These are phyloP conservation scores for Aspergillus cristatus DNA, from an alignment of 495 filamentous ascomycete genomes.

Conservation along the genomic window DNA sequence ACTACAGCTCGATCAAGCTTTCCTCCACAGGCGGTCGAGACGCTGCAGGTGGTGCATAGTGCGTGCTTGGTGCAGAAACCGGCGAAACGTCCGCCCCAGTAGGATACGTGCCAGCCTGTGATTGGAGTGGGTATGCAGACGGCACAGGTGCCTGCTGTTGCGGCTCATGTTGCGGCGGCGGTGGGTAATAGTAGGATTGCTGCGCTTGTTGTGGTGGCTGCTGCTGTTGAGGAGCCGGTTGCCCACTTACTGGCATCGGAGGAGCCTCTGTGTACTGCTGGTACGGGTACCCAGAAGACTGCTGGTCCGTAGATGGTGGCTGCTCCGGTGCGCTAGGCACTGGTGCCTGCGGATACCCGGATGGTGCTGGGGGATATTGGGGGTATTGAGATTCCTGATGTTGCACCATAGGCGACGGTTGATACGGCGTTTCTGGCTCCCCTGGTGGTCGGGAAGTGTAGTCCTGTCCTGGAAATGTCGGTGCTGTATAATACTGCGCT, in stretches of 20 bases:
- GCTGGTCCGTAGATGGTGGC: conserved; percentile 17
- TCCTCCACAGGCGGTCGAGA: conserved; percentile 64
- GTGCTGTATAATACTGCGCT: conserved; percentile 23
- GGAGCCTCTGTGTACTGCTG: conserved; percentile 17
- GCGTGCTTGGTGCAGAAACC: conserved; percentile 55
- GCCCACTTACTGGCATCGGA: conserved; percentile 16
- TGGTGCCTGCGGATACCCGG: conserved; percentile 10
- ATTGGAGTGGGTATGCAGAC: conserved; percentile 27
- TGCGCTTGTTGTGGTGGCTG: conserved; percentile 23
- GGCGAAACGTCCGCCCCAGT: conserved; percentile 7
- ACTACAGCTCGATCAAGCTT: conserved; percentile 71
- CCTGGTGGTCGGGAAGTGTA: conserved; percentile 9
- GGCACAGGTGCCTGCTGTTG: conserved; percentile 33
- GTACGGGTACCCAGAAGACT: conserved; percentile 26
- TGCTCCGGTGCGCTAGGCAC: conserved; percentile 21
- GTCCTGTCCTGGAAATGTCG: conserved; percentile 17
- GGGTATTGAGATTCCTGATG: conserved; percentile 26
- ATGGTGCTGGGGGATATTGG: too few relatives aligned
- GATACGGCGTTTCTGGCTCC: conserved; percentile 25
- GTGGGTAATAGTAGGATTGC: conserved; percentile 32
- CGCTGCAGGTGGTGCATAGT: conserved; percentile 29
- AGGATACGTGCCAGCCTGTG: conserved; percentile 43
- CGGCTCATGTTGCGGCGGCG: conserved; percentile 38
- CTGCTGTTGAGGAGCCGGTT: conserved; percentile 12
- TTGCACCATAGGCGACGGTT: conserved; percentile 13